phyloP scores from a whole-genome alignment of 495 filamentous ascomycete species.

The Hypoxylon rickii region DNA sequence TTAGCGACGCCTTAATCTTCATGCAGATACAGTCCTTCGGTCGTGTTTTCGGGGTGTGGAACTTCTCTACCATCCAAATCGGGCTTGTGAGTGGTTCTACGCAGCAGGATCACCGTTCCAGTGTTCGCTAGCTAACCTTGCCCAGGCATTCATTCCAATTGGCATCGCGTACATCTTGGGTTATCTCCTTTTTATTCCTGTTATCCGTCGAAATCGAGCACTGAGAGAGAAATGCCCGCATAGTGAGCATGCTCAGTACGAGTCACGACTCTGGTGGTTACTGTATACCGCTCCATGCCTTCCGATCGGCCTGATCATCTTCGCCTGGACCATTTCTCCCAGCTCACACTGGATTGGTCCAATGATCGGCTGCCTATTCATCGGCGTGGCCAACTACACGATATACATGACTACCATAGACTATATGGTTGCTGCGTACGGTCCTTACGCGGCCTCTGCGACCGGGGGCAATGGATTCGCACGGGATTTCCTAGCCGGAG shows the following conservation, averaged over 20 bases:
- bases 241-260: slow-evolving; percentile 64
- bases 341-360: slow-evolving; percentile 65
- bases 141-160: slow-evolving; percentile 65
- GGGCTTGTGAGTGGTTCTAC: slow-evolving; percentile 52
- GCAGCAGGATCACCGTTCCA: too few relatives aligned
- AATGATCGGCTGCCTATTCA: slow-evolving; percentile 61
- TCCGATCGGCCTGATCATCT: slow-evolving; percentile 70
- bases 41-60: slow-evolving; percentile 67
- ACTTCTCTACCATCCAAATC: slow-evolving; percentile 57
- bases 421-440: slow-evolving; percentile 82
- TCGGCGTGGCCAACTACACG: slow-evolving; percentile 70
- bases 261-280: slow-evolving; percentile 62
- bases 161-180: slow-evolving; percentile 67
- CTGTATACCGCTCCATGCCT: slow-evolving; percentile 69
- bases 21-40: slow-evolving; percentile 72
- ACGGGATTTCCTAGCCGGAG: slow-evolving; percentile 81
- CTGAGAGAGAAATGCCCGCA: slow-evolving; percentile 54
- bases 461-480: slow-evolving; percentile 73
- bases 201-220: slow-evolving; percentile 60
- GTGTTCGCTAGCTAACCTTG: too few relatives aligned
- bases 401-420: slow-evolving; percentile 84
- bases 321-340: slow-evolving; percentile 68
- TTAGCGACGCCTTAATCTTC: slow-evolving; percentile 80
- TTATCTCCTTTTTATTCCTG: slow-evolving; percentile 65
- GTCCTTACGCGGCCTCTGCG: slow-evolving; percentile 76